phyloP scores from a whole-genome alignment of 2,329 filamentous ascomycete genomes.

The Botrytis tulipae region DNA sequence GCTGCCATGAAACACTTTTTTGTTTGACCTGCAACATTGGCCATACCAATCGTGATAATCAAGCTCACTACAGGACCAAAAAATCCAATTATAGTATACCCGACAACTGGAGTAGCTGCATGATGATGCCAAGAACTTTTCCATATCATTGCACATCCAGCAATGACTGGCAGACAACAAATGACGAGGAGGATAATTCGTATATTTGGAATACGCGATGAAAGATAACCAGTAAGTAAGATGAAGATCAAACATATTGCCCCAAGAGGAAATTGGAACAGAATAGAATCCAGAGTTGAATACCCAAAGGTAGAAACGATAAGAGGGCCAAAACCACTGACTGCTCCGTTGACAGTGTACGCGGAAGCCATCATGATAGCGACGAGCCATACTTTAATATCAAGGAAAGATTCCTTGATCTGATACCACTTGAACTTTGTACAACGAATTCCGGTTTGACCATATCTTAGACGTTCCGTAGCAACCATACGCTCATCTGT shows the following conservation, averaged over 20 bases:
- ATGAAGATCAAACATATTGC: constrained; percentile 67
- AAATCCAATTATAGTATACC: constrained; percentile 1
- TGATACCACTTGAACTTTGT: constrained; percentile 59
- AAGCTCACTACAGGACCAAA: constrained; percentile 63
- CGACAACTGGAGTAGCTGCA: constrained; percentile 63
- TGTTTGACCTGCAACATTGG: constrained; percentile 72
- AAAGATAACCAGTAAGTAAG: constrained; percentile 63
- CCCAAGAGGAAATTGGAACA: constrained; percentile 74
- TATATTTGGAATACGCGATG: constrained; percentile 58
- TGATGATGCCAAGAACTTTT: constrained; percentile 62
- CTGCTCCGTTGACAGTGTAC: constrained; percentile 70
- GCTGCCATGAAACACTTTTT: constrained; percentile 77
- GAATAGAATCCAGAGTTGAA: constrained; percentile 60
- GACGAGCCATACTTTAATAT: constrained; percentile 63
- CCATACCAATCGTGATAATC: constrained; percentile 57
- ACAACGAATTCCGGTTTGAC: constrained; percentile 63
- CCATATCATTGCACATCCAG: constrained; percentile 74
- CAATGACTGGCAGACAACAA: constrained; percentile 71
- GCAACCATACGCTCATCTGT: constrained; percentile 61
- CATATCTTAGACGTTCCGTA: constrained; percentile 59
- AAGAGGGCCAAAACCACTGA: constrained; percentile 67
- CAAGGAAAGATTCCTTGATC: constrained; percentile 55
- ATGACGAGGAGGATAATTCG: constrained; percentile 62
- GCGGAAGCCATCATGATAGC: constrained; percentile 67
- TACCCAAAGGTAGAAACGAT: constrained; percentile 72